Evolutionary conservation across 139 green algal genomes (phyloP).

Genomic region (Coccomyxa sp.): DNA sequence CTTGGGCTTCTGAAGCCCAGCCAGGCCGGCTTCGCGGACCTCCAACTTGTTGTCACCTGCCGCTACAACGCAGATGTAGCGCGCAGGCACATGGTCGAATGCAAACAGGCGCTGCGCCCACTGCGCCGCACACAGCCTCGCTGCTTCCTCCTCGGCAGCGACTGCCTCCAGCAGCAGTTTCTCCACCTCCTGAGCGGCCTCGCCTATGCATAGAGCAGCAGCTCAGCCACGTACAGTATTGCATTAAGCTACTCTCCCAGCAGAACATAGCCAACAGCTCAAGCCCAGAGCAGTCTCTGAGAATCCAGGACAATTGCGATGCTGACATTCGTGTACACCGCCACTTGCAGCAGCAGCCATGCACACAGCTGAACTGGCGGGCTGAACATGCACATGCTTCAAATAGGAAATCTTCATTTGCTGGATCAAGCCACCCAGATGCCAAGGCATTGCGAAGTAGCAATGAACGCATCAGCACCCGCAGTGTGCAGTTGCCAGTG

Average conservation of each 20-base stretch:
- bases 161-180: slow-evolving; percentile 51
- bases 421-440: too few relatives aligned
- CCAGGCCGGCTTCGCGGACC: slow-evolving; percentile 33
- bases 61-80: slow-evolving; percentile 55
- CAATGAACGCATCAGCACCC: too few relatives aligned
- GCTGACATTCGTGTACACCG: too few relatives aligned
- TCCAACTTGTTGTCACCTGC: slow-evolving; percentile 58
- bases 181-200: slow-evolving; percentile 37
- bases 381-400: too few relatives aligned
- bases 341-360: too few relatives aligned
- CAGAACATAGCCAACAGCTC: not conserved
- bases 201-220: slow-evolving; percentile 9
- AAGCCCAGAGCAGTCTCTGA: not conserved
- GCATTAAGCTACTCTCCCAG: not conserved
- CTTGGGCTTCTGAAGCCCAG: slow-evolving; percentile 27
- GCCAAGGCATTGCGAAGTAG: too few relatives aligned
- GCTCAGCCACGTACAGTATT: not conserved
- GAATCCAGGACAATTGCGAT: not conserved
- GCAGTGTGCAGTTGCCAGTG: too few relatives aligned
- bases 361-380: too few relatives aligned
- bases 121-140: slow-evolving; percentile 67
- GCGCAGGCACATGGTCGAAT: slow-evolving; percentile 49
- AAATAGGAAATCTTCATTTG: too few relatives aligned
- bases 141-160: slow-evolving; percentile 35
- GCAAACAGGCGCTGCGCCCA: slow-evolving; percentile 77